Evolutionary conservation across 140 eudicot genomes (phyloP).

Genomic region (Oenanthe javanica): DNA sequence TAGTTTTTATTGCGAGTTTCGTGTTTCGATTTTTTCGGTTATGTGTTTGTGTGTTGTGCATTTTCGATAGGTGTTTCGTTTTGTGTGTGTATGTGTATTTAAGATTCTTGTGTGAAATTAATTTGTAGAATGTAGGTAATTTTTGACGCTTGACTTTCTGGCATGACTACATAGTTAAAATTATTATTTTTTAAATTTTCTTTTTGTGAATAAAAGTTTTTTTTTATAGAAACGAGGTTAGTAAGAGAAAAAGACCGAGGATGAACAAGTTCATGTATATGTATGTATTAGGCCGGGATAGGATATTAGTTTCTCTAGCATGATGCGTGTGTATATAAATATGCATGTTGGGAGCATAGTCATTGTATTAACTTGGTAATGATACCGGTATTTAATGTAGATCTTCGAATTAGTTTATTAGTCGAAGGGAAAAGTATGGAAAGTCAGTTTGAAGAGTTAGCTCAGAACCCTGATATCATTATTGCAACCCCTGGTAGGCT

Average conservation of each 20-base stretch:
- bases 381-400: slow-evolving; percentile 25
- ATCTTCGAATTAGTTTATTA: slow-evolving; percentile 69
- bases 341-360: background rate
- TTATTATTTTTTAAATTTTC: too few relatives aligned
- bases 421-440: slow-evolving; percentile 97
- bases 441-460: slow-evolving; percentile 78
- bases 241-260: background rate
- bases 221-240: background rate
- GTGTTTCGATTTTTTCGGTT: too few relatives aligned
- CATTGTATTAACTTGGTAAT: background rate
- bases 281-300: background rate
- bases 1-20: too few relatives aligned
- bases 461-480: slow-evolving; percentile 79
- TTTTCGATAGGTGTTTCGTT: background rate
- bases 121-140: background rate
- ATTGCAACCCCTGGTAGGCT: slow-evolving; percentile 96
- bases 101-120: background rate
- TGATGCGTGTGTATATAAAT: background rate
- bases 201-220: too few relatives aligned
- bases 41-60: background rate
- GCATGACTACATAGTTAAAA: too few relatives aligned
- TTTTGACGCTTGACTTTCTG: too few relatives aligned
- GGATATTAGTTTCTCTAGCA: background rate
- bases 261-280: too few relatives aligned
- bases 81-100: background rate